A percentile compares a stretch with the other conserved stretches of the same genome.
Conservation (phyloP, 2,329 filamentous ascomycete genomes). For the Ophiostoma angusticollis region DNA sequence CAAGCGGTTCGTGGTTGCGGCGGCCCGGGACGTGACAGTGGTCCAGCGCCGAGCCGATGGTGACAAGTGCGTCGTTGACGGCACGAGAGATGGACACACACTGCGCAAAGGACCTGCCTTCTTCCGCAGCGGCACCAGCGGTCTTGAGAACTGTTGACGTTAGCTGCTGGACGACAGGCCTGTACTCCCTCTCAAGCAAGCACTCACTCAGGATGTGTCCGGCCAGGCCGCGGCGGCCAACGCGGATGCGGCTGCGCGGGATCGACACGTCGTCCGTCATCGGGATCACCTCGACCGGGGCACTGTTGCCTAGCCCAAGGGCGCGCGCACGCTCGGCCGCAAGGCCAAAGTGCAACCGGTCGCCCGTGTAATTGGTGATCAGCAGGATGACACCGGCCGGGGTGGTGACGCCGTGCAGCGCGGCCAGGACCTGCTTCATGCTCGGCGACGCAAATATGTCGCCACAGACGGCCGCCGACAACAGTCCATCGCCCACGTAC, state of each 20-base stretch:
- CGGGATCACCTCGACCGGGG: slow-evolving; percentile 66
- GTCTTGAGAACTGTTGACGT: too few species aligned
- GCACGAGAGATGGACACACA: slow-evolving; percentile 60
- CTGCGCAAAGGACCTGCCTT: slow-evolving; percentile 53
- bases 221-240: too few species aligned
- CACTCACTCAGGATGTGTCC: too few species aligned
- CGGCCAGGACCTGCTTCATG: slow-evolving; percentile 66
- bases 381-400: slow-evolving; percentile 62
- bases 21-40: slow-evolving; percentile 46
- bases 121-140: slow-evolving; percentile 65
- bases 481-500: slow-evolving; percentile 69
- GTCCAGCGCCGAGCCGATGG: slow-evolving; percentile 54
- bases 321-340: slow-evolving; percentile 78
- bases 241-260: slow-evolving; percentile 62
- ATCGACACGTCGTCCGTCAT: slow-evolving; percentile 88
- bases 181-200: too few species aligned
- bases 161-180: too few species aligned
- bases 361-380: slow-evolving; percentile 88
- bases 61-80: slow-evolving; percentile 62
- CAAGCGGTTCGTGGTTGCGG: slow-evolving; percentile 32
- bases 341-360: slow-evolving; percentile 84
- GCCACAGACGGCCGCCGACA: slow-evolving; percentile 71
- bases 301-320: slow-evolving; percentile 41
- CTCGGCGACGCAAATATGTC: slow-evolving; percentile 66
- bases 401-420: slow-evolving; percentile 34